Evolutionary conservation across 306 rosid genomes (phyloP).

Genomic region (Glycine tomentella): DNA sequence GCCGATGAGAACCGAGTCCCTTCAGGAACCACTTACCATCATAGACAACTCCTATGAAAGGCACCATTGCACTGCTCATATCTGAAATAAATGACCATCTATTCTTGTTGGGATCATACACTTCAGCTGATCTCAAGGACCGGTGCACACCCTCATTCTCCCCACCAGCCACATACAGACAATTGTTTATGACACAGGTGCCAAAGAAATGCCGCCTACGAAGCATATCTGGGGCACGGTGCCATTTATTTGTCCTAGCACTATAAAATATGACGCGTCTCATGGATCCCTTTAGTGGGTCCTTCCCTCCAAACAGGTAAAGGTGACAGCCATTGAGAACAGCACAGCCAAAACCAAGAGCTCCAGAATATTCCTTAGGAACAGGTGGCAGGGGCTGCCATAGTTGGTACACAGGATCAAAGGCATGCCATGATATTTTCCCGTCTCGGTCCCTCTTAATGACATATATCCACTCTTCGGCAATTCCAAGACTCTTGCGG

Average conservation of each 20-base stretch:
- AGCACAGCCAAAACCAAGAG: conserved; percentile 94
- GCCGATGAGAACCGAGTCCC: conserved; percentile 84
- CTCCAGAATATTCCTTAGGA: conserved; percentile 89
- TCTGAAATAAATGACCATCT: conserved; percentile 85
- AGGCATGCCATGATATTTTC: conserved; percentile 92
- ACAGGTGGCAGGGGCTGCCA: conserved; percentile 96
- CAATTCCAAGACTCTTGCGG: conserved; percentile 71
- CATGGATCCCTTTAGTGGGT: conserved; percentile 85
- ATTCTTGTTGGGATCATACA: conserved; percentile 84
- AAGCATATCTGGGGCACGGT: conserved; percentile 94
- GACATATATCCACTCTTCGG: conserved; percentile 89
- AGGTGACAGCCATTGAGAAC: conserved; percentile 89
- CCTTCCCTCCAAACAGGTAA: conserved; percentile 88
- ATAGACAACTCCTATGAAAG: conserved; percentile 83
- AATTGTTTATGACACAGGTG: conserved; percentile 83
- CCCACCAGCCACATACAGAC: conserved; percentile 90
- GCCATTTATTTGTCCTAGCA: conserved; percentile 93
- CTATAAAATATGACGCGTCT: conserved; percentile 81
- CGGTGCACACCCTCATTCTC: conserved; percentile 81
- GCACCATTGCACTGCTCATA: conserved; percentile 92
- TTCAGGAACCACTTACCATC: conserved; percentile 86
- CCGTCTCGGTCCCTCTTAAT: conserved; percentile 88
- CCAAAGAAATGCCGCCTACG: conserved; percentile 87
- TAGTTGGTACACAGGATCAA: conserved; percentile 80
- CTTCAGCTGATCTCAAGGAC: conserved; percentile 83